phyloP scores from a whole-genome alignment of 2,329 filamentous ascomycete species.

The Fonsecaea multimorphosa region DNA sequence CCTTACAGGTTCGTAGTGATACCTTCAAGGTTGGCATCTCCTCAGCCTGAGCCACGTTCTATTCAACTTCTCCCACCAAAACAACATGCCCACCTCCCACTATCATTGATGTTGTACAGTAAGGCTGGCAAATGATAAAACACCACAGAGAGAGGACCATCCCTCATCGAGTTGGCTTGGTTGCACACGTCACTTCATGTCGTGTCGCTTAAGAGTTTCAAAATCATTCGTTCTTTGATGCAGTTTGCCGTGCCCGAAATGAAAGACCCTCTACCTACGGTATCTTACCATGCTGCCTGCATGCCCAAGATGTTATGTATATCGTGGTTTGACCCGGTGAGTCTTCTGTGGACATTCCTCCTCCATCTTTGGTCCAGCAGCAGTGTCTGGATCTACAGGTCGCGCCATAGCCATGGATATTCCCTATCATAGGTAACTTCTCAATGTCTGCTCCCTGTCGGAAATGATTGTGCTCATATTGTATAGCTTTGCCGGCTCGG shows the following conservation, averaged over 20 bases:
- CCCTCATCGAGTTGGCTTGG: neutral
- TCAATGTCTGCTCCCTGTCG: neutral
- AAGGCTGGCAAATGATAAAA: neutral
- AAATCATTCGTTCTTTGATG: constrained; percentile 2
- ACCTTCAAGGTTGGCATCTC: no score
- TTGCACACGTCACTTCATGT: constrained; percentile 1
- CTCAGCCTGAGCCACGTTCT: neutral
- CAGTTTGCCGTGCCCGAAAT: neutral
- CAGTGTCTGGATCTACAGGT: neutral
- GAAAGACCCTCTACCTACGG: no score
- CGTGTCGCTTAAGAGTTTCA: neutral
- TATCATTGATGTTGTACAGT: neutral
- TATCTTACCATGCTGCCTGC: neutral
- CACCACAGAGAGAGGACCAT: neutral
- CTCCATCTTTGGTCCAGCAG: neutral
- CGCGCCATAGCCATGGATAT: constrained; percentile 19
- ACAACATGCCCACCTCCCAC: neutral
- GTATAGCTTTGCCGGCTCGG: constrained; percentile 33
- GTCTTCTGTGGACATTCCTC: no score
- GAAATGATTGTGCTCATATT: neutral
- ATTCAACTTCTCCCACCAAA: neutral
- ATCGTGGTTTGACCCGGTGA: neutral
- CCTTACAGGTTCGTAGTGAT: no score
- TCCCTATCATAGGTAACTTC: constrained; percentile 20
- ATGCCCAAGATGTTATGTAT: neutral